Base-by-base conservation (phyloP, 2,329 filamentous ascomycete species). In the Phaeosphaeriaceae sp. region DNA sequence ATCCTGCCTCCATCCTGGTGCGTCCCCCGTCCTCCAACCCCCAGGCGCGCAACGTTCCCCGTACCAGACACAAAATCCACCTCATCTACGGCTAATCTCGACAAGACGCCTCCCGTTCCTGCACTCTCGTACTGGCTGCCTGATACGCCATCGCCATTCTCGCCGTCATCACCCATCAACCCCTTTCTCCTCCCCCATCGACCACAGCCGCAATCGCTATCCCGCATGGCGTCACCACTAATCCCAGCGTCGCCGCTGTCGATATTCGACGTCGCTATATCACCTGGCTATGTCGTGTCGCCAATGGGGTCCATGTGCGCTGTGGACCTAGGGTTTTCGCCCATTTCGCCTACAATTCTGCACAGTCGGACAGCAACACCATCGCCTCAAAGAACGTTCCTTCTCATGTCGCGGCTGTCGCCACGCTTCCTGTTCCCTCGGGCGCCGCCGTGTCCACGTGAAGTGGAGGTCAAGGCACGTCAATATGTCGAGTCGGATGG, bases 221-320 rank as follows among this genome's bases (percentile, higher is more conserved):
- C 59, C 21, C 44, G 44, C 7, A 47, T 52, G 7, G 59, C 63
- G 15, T 56, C 58, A 6, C 67, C 63, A 2, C 31, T 67, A 0
- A 54, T 69, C 4, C 62, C 63, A 7, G 59, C 63, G 1, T 69
- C 61, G 2, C 65, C 63, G 1, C 44, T 69, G 2, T 67, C 66
- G 0, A 48, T 69, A 6, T 69, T 70, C 22, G 62, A 70, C 20
- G 27, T 41, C 46, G 22, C 52, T 25, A 48, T 64, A 19, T 65
- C 60, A 20, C 51, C 60, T 10, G 46, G 46, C 22, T 45, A 45
- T 47, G 24, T 49, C 22, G 47, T 63, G 19, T 65, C 60, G 24
- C 49, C 60, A 10, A 58, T 57, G 17, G 55, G 52, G 17, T 46
- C 49, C 2, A 48, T 52, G 5, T 55, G 57, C 5, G 46, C n/a